phyloP scores from a whole-genome alignment of 2,329 filamentous ascomycete genomes.

The Apiospora saccharicola region DNA sequence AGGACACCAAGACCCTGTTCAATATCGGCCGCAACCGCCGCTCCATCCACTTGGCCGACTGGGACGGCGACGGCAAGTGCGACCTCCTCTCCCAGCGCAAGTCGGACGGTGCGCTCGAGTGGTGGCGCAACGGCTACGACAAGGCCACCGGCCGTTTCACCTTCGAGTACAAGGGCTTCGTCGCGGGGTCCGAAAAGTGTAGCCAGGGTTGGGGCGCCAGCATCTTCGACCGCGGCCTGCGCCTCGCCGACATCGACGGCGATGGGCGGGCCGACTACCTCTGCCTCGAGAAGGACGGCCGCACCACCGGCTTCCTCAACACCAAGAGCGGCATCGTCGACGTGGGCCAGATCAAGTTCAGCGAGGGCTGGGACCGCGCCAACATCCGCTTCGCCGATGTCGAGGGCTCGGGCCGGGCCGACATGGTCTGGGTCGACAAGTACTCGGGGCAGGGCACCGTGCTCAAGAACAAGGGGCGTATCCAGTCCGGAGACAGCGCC shows the following conservation, averaged over 20 bases:
- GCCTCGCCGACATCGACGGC: conserved; percentile 24
- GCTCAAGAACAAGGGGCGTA: conserved; percentile 21
- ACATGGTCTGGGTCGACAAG: conserved; percentile 24
- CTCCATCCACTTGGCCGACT: conserved; percentile 24
- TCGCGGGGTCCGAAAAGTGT: conserved; percentile 6
- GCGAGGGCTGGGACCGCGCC: conserved; percentile 25
- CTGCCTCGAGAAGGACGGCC: conserved; percentile 22
- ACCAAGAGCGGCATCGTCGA: conserved; percentile 7
- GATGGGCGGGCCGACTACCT: conserved; percentile 24
- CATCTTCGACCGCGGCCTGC: conserved; percentile 23
- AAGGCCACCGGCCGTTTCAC: conserved; percentile 18
- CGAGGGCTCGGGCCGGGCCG: conserved; percentile 16
- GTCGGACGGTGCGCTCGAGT: conserved; percentile 23
- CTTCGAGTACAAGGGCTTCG: conserved; percentile 20
- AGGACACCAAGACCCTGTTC: conserved; percentile 13
- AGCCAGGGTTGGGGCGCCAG: conserved; percentile 23
- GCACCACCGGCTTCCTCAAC: conserved; percentile 21
- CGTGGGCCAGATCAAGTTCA: conserved; percentile 25
- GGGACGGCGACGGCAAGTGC: conserved; percentile 24
- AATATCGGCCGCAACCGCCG: conserved; percentile 23
- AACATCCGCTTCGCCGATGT: conserved; percentile 24
- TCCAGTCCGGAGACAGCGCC: conserved; percentile 16
- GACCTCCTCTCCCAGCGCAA: conserved; percentile 23
- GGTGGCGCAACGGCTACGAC: conserved; percentile 25
- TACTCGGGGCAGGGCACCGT: conserved; percentile 20